phyloP scores from a whole-genome alignment of 805 yeast genomes.

The Kuraishia capsulata region DNA sequence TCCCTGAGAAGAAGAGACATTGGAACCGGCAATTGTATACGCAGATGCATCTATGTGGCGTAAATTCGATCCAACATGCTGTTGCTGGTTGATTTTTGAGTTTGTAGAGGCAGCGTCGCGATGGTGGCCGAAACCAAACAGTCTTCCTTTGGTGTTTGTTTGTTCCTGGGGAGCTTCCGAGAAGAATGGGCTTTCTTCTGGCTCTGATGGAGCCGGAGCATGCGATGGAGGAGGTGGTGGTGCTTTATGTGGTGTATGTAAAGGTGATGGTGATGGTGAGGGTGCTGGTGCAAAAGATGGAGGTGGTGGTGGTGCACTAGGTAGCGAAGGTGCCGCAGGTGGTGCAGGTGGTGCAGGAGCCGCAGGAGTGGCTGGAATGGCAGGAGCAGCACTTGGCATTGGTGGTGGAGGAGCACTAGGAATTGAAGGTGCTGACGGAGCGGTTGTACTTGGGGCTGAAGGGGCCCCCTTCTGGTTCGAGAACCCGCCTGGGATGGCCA shows the following conservation, averaged over 20 bases:
- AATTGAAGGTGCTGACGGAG: constrained; percentile 17
- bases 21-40: constrained; percentile 45
- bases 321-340: constrained; percentile 11
- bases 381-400: constrained; percentile 7
- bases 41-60: constrained; percentile 58
- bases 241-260: constrained; percentile 8
- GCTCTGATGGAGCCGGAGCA: constrained; percentile 6
- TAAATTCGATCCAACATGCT: constrained; percentile 38
- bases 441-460: constrained; percentile 3
- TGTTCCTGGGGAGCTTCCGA: constrained; percentile 16
- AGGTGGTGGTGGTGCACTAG: constrained; percentile 7
- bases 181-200: constrained; percentile 6
- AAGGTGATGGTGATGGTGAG: constrained; percentile 13
- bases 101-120: constrained; percentile 18
- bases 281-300: constrained; percentile 10
- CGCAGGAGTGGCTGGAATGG: constrained; percentile 8
- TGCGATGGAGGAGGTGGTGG: constrained; percentile 24
- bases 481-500: background rate
- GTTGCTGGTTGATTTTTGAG: constrained; percentile 27
- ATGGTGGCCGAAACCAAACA: constrained; percentile 10
- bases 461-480: background rate
- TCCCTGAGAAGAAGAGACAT: constrained; percentile 11
- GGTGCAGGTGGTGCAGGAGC: constrained; percentile 6
- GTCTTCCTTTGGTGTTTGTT: constrained; percentile 1
- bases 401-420: constrained; percentile 11